These are phyloP conservation scores for Lachnellula suecica DNA, from an alignment of 2,329 filamentous ascomycete genomes.

Conservation along the genomic window DNA sequence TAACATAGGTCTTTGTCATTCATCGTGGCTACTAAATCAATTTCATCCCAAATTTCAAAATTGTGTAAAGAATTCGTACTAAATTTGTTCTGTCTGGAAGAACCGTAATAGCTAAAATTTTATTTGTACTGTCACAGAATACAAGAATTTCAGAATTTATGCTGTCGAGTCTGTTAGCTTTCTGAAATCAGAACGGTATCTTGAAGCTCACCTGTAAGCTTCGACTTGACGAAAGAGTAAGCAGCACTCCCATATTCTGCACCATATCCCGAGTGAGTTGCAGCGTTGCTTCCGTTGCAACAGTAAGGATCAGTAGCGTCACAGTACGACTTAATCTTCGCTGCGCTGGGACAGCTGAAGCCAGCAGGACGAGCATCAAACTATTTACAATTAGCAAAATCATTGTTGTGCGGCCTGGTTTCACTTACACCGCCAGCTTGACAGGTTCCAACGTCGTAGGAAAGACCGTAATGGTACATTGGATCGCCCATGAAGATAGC, in stretches of 20 bases:
- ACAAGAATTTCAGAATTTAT: no score
- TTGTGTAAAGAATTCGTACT: no score
- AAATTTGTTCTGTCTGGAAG: no score
- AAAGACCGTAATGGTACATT: conserved; percentile 51
- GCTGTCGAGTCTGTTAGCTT: no score
- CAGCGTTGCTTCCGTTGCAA: conserved; percentile 55
- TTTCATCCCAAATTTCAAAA: no score
- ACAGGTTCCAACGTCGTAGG: conserved; percentile 63
- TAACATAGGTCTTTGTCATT: no score
- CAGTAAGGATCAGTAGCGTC: conserved; percentile 61
- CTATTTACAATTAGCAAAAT: conserved; percentile 33
- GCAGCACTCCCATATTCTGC: conserved; percentile 54
- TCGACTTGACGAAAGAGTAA: conserved; percentile 55
- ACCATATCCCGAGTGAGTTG: conserved; percentile 57
- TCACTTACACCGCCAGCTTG: conserved; percentile 54
- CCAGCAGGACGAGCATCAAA: conserved; percentile 55
- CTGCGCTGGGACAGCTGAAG: conserved; percentile 51
- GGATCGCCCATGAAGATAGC: conserved; percentile 67
- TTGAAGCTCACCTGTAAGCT: conserved; percentile 37
- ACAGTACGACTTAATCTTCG: conserved; percentile 60
- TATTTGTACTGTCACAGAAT: no score
- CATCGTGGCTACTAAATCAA: no score
- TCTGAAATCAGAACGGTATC: no score
- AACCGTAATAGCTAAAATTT: no score
- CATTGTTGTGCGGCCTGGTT: neutral